Evolutionary conservation across 768 basidiomycete species (phyloP).

Genomic region (Kondoa malvinella): DNA sequence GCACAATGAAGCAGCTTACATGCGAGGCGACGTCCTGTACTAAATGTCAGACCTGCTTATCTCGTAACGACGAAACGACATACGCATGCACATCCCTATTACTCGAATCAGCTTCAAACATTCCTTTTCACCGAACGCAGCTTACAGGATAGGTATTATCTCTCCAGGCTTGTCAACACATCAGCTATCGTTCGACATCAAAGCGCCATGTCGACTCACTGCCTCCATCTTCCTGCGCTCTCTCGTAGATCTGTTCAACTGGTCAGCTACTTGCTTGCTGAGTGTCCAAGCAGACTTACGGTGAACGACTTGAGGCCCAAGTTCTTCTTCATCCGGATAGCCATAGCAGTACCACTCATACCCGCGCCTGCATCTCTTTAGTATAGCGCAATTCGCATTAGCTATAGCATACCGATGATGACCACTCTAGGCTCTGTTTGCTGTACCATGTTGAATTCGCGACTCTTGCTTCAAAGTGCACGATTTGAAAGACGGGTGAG

Average conservation of each 20-base stretch:
- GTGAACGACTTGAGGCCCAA: not conserved
- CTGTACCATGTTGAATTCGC: not conserved
- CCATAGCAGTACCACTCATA: not conserved
- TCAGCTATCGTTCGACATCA: not conserved
- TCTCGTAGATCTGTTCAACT: not conserved
- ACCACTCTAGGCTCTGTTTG: not conserved
- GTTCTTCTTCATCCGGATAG: not conserved
- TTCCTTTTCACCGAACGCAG: no score
- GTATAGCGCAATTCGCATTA: not conserved
- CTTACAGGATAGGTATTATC: not conserved
- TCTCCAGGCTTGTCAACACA: not conserved
- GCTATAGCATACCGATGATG: not conserved
- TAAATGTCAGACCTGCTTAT: no score
- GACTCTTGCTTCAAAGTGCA: no score
- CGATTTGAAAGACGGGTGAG: no score
- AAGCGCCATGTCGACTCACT: not conserved
- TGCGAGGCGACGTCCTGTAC: no score
- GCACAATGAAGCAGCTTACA: no score
- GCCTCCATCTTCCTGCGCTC: not conserved
- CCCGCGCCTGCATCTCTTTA: not conserved
- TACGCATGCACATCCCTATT: no score
- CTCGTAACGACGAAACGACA: no score
- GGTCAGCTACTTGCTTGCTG: no score
- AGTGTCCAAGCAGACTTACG: no score
- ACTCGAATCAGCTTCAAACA: no score